Percentiles rank a stretch among this genome's conserved stretches.
These are phyloP conservation scores for Leptodontidium sp. DNA, from an alignment of 2,329 filamentous ascomycete genomes.

Conservation along the genomic window DNA sequence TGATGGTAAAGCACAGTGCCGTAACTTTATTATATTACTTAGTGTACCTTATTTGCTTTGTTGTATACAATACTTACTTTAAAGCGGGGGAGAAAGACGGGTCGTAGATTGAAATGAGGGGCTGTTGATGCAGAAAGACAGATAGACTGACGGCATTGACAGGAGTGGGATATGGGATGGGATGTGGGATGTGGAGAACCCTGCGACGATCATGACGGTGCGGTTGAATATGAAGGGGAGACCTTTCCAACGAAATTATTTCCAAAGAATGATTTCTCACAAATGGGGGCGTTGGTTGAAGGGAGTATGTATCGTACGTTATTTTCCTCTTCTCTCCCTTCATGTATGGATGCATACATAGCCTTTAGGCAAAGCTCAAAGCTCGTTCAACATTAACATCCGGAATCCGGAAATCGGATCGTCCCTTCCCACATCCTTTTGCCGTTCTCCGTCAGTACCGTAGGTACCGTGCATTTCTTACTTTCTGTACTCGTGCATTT, in stretches of 20 bases:
- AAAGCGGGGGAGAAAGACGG: neutral
- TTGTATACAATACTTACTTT: neutral
- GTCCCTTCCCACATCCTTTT: neutral
- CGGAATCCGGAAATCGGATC: neutral
- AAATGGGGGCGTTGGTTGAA: no score
- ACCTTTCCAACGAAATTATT: no score
- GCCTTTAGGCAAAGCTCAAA: no score
- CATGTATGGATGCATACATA: no score
- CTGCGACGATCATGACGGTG: slow-evolving; percentile 8
- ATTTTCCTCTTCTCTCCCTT: no score
- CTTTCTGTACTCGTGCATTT: neutral
- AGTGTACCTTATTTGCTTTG: neutral
- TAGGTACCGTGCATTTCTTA: neutral
- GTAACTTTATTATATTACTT: neutral
- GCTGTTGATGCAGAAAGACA: neutral
- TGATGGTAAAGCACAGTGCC: neutral
- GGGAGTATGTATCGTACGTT: no score
- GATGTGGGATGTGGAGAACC: slow-evolving; percentile 11
- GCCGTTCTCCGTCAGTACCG: neutral
- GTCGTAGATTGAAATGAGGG: neutral
- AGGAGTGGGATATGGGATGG: neutral
- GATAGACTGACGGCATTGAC: slow-evolving; percentile 5
- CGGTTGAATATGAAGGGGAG: neutral
- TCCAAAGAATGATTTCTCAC: no score
- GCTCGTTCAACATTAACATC: neutral